Conservation (phyloP, 495 filamentous ascomycete species). For the Penicillium argentinense region DNA sequence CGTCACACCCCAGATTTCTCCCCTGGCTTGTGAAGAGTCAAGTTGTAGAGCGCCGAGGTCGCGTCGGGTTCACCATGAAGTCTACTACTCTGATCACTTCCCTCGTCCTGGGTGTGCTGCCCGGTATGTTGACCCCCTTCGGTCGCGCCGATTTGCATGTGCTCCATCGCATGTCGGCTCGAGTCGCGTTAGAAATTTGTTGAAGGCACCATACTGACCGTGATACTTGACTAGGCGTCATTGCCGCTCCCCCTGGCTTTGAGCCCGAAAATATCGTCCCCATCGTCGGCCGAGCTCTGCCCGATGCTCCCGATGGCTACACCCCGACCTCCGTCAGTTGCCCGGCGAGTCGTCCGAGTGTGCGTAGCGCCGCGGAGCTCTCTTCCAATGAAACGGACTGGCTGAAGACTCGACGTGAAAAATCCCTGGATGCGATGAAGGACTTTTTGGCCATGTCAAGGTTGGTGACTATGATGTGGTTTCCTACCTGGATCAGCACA, state of each 20-base stretch:
- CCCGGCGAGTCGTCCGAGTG: slow-evolving; percentile 44
- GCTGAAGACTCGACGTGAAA: slow-evolving; percentile 52
- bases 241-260: slow-evolving; percentile 15
- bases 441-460: slow-evolving; percentile 70
- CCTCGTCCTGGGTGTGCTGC: slow-evolving; percentile 30
- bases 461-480: slow-evolving; percentile 76
- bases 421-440: slow-evolving; percentile 66
- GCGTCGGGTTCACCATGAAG: slow-evolving; percentile 23
- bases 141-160: slow-evolving; percentile 3
- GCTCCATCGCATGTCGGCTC: neutral
- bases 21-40: neutral
- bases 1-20: slow-evolving; percentile 6
- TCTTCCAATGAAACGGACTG: slow-evolving; percentile 70
- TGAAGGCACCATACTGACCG: neutral
- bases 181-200: neutral
- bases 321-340: slow-evolving; percentile 40
- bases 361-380: slow-evolving; percentile 56
- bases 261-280: slow-evolving; percentile 12
- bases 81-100: slow-evolving; percentile 15
- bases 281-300: slow-evolving; percentile 33
- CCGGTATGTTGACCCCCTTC: slow-evolving; percentile 25
- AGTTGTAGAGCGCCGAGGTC: neutral
- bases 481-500: slow-evolving; percentile 61
- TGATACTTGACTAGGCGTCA: slow-evolving; percentile 13
- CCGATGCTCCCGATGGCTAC: slow-evolving; percentile 51